Percentiles rank a stretch among this genome's conserved stretches.
Evolutionary conservation across 305 asterid species (phyloP).

Genomic region (Plantago rigida): DNA sequence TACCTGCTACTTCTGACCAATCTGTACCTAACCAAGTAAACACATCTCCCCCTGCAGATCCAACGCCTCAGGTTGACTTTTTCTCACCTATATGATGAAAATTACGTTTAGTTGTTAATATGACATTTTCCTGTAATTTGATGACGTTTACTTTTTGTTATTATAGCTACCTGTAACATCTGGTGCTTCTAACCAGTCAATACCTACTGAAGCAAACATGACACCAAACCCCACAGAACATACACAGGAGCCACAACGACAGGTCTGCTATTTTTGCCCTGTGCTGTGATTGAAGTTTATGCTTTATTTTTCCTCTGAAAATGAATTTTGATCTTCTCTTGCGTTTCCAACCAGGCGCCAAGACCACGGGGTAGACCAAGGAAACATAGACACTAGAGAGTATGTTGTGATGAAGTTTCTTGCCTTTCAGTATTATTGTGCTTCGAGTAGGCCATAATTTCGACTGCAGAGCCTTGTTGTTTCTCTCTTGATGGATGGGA

Average conservation of each 20-base stretch:
- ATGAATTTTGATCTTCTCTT: constrained; percentile 2
- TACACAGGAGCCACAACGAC: background rate
- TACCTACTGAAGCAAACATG: background rate
- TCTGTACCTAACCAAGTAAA: constrained; percentile 1
- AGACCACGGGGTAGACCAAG: constrained; percentile 8
- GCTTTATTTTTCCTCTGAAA: background rate
- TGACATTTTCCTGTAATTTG: background rate
- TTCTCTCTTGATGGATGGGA: no score
- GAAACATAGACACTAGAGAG: background rate
- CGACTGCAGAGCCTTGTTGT: no score
- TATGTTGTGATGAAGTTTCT: no score
- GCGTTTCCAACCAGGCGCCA: constrained; percentile 1
- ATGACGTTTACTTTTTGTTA: background rate
- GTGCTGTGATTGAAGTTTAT: background rate
- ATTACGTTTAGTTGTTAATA: background rate
- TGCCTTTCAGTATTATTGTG: no score
- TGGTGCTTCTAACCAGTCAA: background rate
- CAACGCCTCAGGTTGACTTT: constrained; percentile 3
- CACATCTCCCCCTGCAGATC: background rate
- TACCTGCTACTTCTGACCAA: background rate
- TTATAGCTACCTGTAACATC: constrained; percentile 4
- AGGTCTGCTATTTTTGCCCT: background rate
- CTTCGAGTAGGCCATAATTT: no score
- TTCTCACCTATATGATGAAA: background rate
- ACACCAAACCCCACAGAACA: no score